A percentile compares a stretch with the other conserved stretches of the same genome.
Conservation (phyloP, 805 yeast genomes). For the Danielozyma ontarioensis region DNA sequence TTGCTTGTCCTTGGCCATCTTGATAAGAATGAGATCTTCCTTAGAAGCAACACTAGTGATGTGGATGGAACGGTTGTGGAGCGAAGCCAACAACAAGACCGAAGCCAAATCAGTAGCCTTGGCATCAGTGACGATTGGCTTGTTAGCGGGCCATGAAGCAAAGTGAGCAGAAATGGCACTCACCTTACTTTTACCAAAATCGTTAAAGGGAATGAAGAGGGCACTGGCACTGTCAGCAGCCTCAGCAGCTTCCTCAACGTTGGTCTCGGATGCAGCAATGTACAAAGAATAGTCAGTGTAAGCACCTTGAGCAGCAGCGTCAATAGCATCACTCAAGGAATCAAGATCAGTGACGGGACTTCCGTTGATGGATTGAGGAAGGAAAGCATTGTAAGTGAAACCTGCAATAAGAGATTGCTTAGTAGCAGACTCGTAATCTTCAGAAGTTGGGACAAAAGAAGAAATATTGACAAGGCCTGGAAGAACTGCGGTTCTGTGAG, state of each 20-base stretch:
- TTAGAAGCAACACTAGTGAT: constrained; percentile 78
- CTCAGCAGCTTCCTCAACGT: constrained; percentile 56
- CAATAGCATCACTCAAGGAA: constrained; percentile 61
- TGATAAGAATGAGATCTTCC: constrained; percentile 78
- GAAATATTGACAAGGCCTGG: constrained; percentile 87
- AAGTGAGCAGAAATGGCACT: constrained; percentile 77
- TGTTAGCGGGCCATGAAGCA: constrained; percentile 75
- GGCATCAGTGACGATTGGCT: constrained; percentile 90
- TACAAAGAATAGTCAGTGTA: constrained; percentile 80
- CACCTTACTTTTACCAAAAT: constrained; percentile 62
- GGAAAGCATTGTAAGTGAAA: constrained; percentile 76
- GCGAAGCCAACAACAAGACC: constrained; percentile 79
- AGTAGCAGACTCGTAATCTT: constrained; percentile 64
- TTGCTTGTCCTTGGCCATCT: constrained; percentile 79
- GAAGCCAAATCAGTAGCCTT: constrained; percentile 91
- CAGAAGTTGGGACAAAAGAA: constrained; percentile 68
- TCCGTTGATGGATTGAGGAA: constrained; percentile 67
- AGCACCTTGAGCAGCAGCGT: constrained; percentile 51
- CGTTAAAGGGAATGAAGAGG: constrained; percentile 75
- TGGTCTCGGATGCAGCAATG: constrained; percentile 74
- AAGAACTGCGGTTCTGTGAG: constrained; percentile 72
- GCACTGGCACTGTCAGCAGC: constrained; percentile 69
- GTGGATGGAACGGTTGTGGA: constrained; percentile 81
- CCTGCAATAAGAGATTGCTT: constrained; percentile 77
- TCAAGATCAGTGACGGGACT: constrained; percentile 59